Conservation (phyloP, 179 eudicot species). For the Silene noctiflora region DNA sequence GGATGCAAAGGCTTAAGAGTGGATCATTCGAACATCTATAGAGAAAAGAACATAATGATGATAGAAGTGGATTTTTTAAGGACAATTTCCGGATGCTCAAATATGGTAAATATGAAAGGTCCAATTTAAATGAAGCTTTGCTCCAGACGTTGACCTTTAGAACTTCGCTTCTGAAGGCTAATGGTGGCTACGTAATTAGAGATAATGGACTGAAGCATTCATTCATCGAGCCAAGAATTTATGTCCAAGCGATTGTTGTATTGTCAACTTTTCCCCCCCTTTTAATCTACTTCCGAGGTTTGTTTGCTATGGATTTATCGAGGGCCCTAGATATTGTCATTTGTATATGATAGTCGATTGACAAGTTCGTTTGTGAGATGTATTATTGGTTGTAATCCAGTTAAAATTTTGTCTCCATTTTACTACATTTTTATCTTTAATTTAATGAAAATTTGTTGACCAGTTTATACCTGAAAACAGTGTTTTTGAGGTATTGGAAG, state of each 20-base stretch:
- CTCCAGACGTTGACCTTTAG: no score
- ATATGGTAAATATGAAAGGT: background rate
- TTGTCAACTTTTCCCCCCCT: no score
- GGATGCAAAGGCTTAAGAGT: constrained; percentile 95
- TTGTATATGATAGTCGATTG: constrained; percentile 22
- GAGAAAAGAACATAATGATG: background rate
- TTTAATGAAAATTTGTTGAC: no score
- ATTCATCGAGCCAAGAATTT: background rate
- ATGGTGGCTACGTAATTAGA: constrained; percentile 4
- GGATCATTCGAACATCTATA: constrained; percentile 78
- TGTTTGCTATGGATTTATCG: constrained; percentile 24
- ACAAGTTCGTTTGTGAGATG: constrained; percentile 7
- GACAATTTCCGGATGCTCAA: background rate
- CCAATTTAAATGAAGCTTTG: no score
- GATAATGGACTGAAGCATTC: constrained; percentile 9
- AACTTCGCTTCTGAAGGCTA: constrained; percentile 7
- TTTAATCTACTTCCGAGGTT: background rate
- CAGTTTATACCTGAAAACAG: no score
- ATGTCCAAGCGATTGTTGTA: constrained; percentile 3
- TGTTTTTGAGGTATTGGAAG: no score
- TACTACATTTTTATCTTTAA: no score
- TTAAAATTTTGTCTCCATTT: constrained; percentile 9
- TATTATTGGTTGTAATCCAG: constrained; percentile 20
- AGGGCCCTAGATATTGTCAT: constrained; percentile 19
- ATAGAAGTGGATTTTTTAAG: background rate